Percentiles rank a stretch among this genome's conserved stretches.
Conservation (phyloP, 768 basidiomycete species). For the Kwoniella sp. region DNA sequence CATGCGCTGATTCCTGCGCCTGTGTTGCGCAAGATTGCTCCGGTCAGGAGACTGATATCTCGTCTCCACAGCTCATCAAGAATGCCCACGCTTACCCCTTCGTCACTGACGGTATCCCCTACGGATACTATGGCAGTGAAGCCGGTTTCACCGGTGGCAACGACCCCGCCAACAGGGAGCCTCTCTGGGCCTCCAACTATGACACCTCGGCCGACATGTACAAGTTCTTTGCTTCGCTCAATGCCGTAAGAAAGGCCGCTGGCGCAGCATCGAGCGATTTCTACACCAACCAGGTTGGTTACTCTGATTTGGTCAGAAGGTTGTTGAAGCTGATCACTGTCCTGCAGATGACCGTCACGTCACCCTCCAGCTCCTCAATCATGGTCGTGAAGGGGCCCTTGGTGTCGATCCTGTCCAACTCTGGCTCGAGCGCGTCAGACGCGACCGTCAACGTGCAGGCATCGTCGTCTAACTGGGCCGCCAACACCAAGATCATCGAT, state of each 20-base stretch:
- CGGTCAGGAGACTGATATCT: neutral
- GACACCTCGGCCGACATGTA: constrained; percentile 41
- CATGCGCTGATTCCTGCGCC: neutral
- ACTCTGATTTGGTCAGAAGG: neutral
- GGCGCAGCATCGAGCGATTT: constrained; percentile 32
- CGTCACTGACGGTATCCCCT: constrained; percentile 50
- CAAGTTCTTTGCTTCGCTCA: constrained; percentile 40
- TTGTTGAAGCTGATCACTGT: neutral
- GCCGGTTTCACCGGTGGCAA: constrained; percentile 47
- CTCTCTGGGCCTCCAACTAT: constrained; percentile 41
- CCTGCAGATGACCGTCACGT: constrained; percentile 30
- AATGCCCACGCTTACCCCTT: constrained; percentile 51
- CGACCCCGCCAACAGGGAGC: constrained; percentile 49
- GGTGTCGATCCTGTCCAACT: constrained; percentile 42
- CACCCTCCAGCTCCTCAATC: constrained; percentile 30
- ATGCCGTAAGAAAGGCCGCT: constrained; percentile 40
- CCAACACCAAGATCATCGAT: constrained; percentile 33
- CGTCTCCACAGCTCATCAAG: constrained; percentile 32
- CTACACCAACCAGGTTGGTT: constrained; percentile 44
- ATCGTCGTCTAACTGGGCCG: constrained; percentile 26
- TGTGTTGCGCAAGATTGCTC: neutral
- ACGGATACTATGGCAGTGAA: constrained; percentile 47
- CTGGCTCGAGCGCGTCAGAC: constrained; percentile 27
- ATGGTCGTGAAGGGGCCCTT: constrained; percentile 42
- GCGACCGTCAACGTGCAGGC: constrained; percentile 26